Evolutionary conservation across 1,284 basidiomycete genomes (phyloP).

Genomic region (Cryptococcus sp.): DNA sequence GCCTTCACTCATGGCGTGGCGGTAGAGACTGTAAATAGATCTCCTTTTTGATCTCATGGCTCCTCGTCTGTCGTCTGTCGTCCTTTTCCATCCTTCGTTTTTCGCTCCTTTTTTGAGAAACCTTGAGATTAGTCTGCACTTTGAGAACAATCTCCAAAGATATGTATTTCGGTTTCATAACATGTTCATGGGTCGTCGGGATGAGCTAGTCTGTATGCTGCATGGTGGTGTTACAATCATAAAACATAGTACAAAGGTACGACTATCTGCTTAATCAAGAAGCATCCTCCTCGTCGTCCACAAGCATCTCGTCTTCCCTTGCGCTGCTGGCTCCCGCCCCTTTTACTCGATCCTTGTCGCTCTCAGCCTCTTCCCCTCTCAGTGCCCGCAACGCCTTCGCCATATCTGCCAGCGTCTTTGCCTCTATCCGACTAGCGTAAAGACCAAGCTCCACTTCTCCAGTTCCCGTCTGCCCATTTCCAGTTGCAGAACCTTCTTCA

Average conservation of each 20-base stretch:
- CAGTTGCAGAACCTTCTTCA: not conserved
- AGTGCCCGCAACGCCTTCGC: constrained; percentile 19
- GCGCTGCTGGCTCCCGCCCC: too few species aligned
- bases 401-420: constrained; percentile 31
- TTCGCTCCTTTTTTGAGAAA: constrained; percentile 30
- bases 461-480: not conserved
- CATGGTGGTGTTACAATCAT: too few species aligned
- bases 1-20: not conserved
- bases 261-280: too few species aligned
- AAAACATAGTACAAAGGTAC: too few species aligned
- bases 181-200: not conserved
- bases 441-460: constrained; percentile 33
- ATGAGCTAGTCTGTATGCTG: too few species aligned
- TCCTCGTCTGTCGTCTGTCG: not conserved
- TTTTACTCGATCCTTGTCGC: not conserved
- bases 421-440: constrained; percentile 40
- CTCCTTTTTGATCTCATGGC: not conserved
- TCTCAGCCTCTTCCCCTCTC: not conserved
- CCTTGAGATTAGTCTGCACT: not conserved
- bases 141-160: not conserved
- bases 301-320: too few species aligned
- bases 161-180: constrained; percentile 7
- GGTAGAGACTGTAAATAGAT: not conserved
- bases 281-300: too few species aligned
- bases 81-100: constrained; percentile 27